These are phyloP conservation scores for Coemansia sp. DNA, from an alignment of 192 early-diverging fungal genomes.

Conservation along the genomic window DNA sequence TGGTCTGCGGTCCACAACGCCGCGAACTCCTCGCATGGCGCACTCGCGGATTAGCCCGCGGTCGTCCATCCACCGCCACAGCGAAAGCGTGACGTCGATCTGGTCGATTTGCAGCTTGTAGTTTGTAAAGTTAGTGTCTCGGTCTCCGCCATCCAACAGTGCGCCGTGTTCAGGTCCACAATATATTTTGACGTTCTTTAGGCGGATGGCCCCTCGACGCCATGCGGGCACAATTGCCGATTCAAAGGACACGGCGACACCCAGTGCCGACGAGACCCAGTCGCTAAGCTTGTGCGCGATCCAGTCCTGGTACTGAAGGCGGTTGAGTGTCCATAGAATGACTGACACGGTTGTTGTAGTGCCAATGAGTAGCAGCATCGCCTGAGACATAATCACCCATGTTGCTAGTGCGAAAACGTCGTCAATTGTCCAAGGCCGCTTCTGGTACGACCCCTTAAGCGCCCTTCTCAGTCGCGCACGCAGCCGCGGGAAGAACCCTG, in stretches of 20 bases:
- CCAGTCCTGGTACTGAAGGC: slow-evolving; percentile 84
- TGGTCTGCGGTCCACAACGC: slow-evolving; percentile 81
- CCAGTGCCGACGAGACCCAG: slow-evolving; percentile 79
- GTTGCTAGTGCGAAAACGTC: slow-evolving; percentile 87
- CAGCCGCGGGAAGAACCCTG: slow-evolving; percentile 64
- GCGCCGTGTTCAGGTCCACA: slow-evolving; percentile 55
- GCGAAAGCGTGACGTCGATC: slow-evolving; percentile 81
- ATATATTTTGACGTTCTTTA: slow-evolving; percentile 79
- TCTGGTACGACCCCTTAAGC: slow-evolving; percentile 64
- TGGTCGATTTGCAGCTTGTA: slow-evolving; percentile 82
- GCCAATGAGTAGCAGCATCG: slow-evolving; percentile 80
- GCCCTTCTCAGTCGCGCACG: slow-evolving; percentile 63
- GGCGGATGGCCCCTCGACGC: slow-evolving; percentile 83
- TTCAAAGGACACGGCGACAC: slow-evolving; percentile 84
- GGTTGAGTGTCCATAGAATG: slow-evolving; percentile 76
- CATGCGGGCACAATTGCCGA: slow-evolving; percentile 92
- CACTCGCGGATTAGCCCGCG: slow-evolving; percentile 81
- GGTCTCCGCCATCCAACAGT: slow-evolving; percentile 13
- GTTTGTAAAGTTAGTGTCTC: slow-evolving; percentile 83
- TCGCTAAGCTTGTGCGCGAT: slow-evolving; percentile 76
- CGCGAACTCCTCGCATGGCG: slow-evolving; percentile 84
- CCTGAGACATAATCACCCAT: slow-evolving; percentile 87
- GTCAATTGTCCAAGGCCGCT: slow-evolving; percentile 79
- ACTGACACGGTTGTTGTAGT: slow-evolving; percentile 90
- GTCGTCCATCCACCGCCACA: slow-evolving; percentile 91